Conservation (phyloP, 306 rosid genomes). For the Medicago truncatula region DNA sequence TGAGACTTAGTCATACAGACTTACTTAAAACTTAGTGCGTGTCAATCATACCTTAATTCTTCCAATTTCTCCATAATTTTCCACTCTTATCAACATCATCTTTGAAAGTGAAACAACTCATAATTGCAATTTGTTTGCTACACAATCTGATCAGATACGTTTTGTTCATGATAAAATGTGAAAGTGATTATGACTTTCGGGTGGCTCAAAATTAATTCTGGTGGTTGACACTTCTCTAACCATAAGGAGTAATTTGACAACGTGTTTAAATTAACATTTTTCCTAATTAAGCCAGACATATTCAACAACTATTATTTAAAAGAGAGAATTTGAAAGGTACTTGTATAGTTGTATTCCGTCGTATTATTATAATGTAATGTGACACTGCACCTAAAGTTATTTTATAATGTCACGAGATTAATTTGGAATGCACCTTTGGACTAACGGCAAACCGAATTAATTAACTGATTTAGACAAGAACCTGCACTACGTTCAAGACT, state of each 20-base stretch:
- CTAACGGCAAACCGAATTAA: slow-evolving; percentile 28
- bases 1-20: too few species aligned
- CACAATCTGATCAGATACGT: slow-evolving; percentile 3
- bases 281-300: slow-evolving; percentile 26
- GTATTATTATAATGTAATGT: slow-evolving; percentile 16
- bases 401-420: slow-evolving; percentile 17
- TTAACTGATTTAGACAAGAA: slow-evolving; percentile 30
- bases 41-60: too few species aligned
- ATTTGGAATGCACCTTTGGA: slow-evolving; percentile 1
- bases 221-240: slow-evolving; percentile 22
- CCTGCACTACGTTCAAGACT: background rate
- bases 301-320: background rate
- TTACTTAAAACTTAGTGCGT: too few species aligned
- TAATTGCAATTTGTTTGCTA: background rate
- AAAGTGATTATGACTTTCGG: slow-evolving; percentile 1
- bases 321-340: slow-evolving; percentile 41
- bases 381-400: slow-evolving; percentile 27
- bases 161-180: background rate
- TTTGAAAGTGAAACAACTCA: background rate
- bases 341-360: slow-evolving; percentile 27
- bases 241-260: slow-evolving; percentile 30
- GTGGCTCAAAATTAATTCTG: background rate
- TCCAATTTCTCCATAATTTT: background rate
- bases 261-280: slow-evolving; percentile 29
- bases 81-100: slow-evolving; percentile 3